Percentiles rank a stretch among this genome's conserved stretches.
phyloP scores from a whole-genome alignment of 306 rosid species.

The Ormosia emarginata region DNA sequence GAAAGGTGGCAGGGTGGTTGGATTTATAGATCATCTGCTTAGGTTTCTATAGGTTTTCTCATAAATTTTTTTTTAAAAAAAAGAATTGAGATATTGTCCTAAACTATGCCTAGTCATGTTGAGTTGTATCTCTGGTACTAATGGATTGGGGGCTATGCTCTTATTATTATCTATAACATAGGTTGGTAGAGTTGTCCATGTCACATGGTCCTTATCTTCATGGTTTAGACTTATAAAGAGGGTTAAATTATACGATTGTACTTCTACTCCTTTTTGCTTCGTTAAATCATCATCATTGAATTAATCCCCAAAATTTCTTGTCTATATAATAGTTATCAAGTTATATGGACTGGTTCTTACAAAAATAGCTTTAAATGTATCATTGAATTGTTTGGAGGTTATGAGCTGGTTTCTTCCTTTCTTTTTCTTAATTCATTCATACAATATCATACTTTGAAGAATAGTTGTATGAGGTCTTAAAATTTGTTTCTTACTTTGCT shows the following conservation, averaged over 20 bases:
- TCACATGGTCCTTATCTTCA: not conserved
- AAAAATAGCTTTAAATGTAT: not conserved
- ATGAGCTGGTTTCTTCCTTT: not conserved
- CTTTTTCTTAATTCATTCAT: not conserved
- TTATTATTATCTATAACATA: not conserved
- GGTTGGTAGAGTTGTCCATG: not conserved
- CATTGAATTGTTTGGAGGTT: not conserved
- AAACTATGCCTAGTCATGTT: not conserved
- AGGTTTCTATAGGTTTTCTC: not conserved
- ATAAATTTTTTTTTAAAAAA: too few species aligned
- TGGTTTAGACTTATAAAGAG: not conserved
- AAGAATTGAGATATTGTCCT: not conserved
- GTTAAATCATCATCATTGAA: not conserved
- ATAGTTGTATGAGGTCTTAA: not conserved
- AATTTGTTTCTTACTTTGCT: not conserved
- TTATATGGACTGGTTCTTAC: not conserved
- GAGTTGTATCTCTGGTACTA: not conserved
- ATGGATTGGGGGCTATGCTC: not conserved
- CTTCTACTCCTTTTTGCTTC: not conserved
- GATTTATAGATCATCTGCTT: not conserved
- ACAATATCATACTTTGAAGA: not conserved
- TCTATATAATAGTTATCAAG: not conserved
- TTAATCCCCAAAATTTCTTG: not conserved
- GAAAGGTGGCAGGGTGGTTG: not conserved
- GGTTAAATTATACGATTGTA: not conserved